Conservation (phyloP, 2,329 filamentous ascomycete genomes). For the Sporothrix curviconia region DNA sequence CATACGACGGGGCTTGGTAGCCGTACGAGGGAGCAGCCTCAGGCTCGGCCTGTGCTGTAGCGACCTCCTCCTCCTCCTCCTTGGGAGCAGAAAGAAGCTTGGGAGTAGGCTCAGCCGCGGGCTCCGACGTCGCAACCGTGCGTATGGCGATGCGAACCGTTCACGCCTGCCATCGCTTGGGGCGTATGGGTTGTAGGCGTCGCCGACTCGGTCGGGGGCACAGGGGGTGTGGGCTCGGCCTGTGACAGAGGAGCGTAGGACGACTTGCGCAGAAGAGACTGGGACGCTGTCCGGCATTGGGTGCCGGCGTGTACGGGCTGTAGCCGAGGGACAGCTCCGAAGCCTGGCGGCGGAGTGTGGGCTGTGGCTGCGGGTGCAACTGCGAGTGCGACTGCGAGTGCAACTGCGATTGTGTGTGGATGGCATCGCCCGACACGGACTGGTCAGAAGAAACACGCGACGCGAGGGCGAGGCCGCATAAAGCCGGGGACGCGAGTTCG, state of each 20-base stretch:
- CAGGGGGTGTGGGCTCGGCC: slow-evolving; percentile 10
- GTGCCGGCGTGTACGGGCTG: background rate
- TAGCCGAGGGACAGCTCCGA: slow-evolving; percentile 32
- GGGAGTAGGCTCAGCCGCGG: background rate
- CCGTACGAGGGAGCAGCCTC: slow-evolving; percentile 14
- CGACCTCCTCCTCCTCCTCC: background rate
- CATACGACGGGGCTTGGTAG: slow-evolving; percentile 44
- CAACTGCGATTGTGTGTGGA: too few species aligned
- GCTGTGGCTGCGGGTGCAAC: slow-evolving; percentile 5
- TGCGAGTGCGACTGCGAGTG: too few species aligned
- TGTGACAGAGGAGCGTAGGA: slow-evolving; percentile 22
- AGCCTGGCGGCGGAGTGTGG: slow-evolving; percentile 23
- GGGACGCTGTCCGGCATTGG: background rate
- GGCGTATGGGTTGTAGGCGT: slow-evolving; percentile 17
- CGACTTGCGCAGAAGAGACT: slow-evolving; percentile 23
- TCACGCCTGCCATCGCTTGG: slow-evolving; percentile 4
- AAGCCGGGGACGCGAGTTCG: background rate
- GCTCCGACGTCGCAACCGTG: background rate
- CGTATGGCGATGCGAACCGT: slow-evolving; percentile 18
- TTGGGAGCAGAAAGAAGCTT: background rate
- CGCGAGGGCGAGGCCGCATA: slow-evolving; percentile 9
- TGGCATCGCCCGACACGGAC: background rate
- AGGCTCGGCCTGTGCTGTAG: background rate
- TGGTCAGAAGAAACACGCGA: slow-evolving; percentile 13
- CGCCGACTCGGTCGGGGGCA: background rate